Evolutionary conservation across 176 grass and related monocot genomes (phyloP).

Genomic region (Tuctoria greenei): DNA sequence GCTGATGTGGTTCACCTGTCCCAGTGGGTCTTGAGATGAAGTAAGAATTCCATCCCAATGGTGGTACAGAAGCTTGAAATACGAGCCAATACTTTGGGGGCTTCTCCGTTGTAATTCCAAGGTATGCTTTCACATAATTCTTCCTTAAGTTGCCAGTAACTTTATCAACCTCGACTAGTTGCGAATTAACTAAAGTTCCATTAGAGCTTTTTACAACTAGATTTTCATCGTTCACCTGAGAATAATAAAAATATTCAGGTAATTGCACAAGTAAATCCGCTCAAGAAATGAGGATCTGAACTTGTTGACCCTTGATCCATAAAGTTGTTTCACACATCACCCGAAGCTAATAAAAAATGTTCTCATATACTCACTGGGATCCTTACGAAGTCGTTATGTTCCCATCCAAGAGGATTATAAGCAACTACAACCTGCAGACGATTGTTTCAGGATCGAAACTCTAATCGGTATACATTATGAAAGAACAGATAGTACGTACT

Average conservation of each 20-base stretch:
- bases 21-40: conserved; percentile 50
- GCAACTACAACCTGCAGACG: conserved; percentile 57
- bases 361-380: conserved; percentile 59
- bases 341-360: conserved; percentile 8
- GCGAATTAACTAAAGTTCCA: conserved; percentile 65
- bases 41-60: conserved; percentile 91
- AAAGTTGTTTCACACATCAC: neutral
- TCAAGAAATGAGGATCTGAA: neutral
- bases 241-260: conserved; percentile 13
- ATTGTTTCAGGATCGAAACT: conserved; percentile 5
- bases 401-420: conserved; percentile 89
- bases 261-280: neutral
- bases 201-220: conserved; percentile 62
- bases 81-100: conserved; percentile 80
- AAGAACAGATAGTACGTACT: conserved; percentile 49
- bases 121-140: conserved; percentile 83
- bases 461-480: conserved; percentile 16
- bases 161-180: conserved; percentile 75
- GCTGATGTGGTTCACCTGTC: conserved; percentile 49
- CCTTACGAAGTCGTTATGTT: conserved; percentile 62
- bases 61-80: conserved; percentile 77
- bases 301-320: neutral
- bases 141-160: conserved; percentile 64
- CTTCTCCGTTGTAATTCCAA: conserved; percentile 58
- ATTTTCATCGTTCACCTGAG: conserved; percentile 72